Percentiles rank a stretch among this genome's conserved stretches.
phyloP scores from a whole-genome alignment of 495 filamentous ascomycete species.

The Rusavskia elegans region DNA sequence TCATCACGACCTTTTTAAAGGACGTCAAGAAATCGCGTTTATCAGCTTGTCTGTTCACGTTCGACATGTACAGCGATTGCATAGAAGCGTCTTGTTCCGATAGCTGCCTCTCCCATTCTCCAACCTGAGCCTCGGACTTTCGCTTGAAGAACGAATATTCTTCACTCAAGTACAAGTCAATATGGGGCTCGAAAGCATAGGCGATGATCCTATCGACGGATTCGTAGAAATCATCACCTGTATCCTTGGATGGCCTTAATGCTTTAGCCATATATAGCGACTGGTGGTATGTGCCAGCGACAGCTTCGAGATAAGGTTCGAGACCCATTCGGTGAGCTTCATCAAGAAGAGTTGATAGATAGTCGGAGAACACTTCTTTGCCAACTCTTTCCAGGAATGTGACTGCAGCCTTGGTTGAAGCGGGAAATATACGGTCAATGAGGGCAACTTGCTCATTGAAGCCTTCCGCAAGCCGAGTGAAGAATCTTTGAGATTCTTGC shows the following conservation, averaged over 20 bases:
- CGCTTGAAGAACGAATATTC: slow-evolving; percentile 75
- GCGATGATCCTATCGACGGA: slow-evolving; percentile 43
- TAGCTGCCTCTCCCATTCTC: slow-evolving; percentile 77
- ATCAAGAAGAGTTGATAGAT: slow-evolving; percentile 72
- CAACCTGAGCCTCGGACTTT: slow-evolving; percentile 59
- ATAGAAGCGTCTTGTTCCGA: slow-evolving; percentile 80
- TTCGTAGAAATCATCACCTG: slow-evolving; percentile 36
- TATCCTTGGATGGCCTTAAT: slow-evolving; percentile 46
- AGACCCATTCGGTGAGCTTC: slow-evolving; percentile 68
- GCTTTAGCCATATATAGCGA: slow-evolving; percentile 56
- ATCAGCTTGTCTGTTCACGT: slow-evolving; percentile 82
- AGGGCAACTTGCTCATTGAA: slow-evolving; percentile 74
- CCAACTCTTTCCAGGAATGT: slow-evolving; percentile 68
- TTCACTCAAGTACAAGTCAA: slow-evolving; percentile 85
- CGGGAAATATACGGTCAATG: slow-evolving; percentile 75
- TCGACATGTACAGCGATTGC: slow-evolving; percentile 90
- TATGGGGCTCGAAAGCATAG: slow-evolving; percentile 72
- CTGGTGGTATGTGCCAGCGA: slow-evolving; percentile 78
- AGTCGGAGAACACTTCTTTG: slow-evolving; percentile 74
- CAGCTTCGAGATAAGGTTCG: slow-evolving; percentile 68
- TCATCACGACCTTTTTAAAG: slow-evolving; percentile 98
- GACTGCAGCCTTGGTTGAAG: slow-evolving; percentile 53
- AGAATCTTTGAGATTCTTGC: slow-evolving; percentile 67
- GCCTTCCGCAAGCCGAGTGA: slow-evolving; percentile 50
- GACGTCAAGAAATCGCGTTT: slow-evolving; percentile 92